Evolutionary conservation across 1,139 yeast species (phyloP), one percentile per base, ranked within the genome.

Genomic region (Taphrina wiesneri): DNA sequence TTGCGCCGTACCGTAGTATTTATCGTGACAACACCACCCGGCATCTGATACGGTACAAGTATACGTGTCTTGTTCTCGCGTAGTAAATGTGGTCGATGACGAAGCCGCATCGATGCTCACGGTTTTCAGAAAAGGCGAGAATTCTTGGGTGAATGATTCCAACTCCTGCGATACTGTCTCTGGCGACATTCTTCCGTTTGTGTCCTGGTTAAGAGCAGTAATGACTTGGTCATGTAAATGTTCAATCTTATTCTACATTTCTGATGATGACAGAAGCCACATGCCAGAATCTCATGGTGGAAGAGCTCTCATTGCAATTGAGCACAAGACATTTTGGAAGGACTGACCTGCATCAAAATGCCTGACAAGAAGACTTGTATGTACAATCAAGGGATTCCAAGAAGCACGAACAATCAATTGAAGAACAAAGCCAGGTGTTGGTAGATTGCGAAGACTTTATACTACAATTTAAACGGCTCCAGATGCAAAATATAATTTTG

Each of bases 401-500:
- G n/a, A n/a, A 9, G 15, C 39, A 34, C 39, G 15, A 9, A 34
- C 39, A 34, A 34, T 11, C 39, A 34, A 34, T 9, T 9, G 39
- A 34, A 34, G 13, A 15, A 34, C 13, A 34, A 34, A 11, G 39
- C 9, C 39, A 41, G 21, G 21, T 19, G 21, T 5, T 6, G n/a
- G 13, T 7, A 45, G 3, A 23, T 9, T n/a, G 51, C 30, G n/a
- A 23, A 45, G 23, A 11, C 13, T 21, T 9, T 45, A 45, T 21
- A 2, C 30, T 21, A 30, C 23, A 41, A n/a, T 39, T 52, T 60
- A 60, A n/a, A 60, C 64, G 11, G 64, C 64, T 1, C 64, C 64
- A 5, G 54, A 43, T 3, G 64, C 64, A 41, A 60, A 70, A 66
- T 71, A 71, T 56, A 71, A 60, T 65, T 71, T 71, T 28, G 73